phyloP scores from a whole-genome alignment of 2,329 filamentous ascomycete genomes.

The Fusarium xylarioides region DNA sequence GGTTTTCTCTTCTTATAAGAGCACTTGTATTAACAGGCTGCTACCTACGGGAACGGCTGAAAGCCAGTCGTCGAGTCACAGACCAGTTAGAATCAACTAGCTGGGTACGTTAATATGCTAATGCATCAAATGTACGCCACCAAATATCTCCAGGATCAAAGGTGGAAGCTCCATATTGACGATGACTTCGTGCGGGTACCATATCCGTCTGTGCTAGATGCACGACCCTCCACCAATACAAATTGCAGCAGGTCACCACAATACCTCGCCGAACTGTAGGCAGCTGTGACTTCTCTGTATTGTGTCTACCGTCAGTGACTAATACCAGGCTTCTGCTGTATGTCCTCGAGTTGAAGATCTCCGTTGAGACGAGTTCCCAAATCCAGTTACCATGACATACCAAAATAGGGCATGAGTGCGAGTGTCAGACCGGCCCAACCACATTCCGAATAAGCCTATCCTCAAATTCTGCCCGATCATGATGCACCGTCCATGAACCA shows the following conservation, averaged over 20 bases:
- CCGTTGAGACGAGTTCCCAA: not conserved
- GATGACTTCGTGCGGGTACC: conserved; percentile 36
- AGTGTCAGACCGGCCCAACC: conserved; percentile 41
- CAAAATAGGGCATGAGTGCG: conserved; percentile 25
- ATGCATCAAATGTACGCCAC: conserved; percentile 29
- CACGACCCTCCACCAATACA: conserved; percentile 11
- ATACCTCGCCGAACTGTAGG: not conserved
- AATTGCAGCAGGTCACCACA: not conserved
- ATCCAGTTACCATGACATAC: not conserved
- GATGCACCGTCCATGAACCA: not conserved
- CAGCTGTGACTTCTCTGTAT: not conserved
- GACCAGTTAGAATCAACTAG: conserved; percentile 18
- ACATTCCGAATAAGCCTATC: conserved; percentile 15
- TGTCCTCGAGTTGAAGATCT: not conserved
- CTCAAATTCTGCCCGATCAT: conserved; percentile 4
- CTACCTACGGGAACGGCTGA: conserved; percentile 6
- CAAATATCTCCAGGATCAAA: conserved; percentile 27
- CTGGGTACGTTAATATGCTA: conserved; percentile 7
- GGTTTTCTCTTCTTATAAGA: conserved; percentile 27
- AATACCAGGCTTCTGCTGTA: not conserved
- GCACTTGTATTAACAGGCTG: not conserved
- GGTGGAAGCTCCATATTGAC: conserved; percentile 15
- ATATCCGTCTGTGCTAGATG: conserved; percentile 14
- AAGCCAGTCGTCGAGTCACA: conserved; percentile 14
- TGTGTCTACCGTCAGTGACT: not conserved